Evolutionary conservation across 768 basidiomycete species (phyloP).

Genomic region (Phlebiopsis gigantea): DNA sequence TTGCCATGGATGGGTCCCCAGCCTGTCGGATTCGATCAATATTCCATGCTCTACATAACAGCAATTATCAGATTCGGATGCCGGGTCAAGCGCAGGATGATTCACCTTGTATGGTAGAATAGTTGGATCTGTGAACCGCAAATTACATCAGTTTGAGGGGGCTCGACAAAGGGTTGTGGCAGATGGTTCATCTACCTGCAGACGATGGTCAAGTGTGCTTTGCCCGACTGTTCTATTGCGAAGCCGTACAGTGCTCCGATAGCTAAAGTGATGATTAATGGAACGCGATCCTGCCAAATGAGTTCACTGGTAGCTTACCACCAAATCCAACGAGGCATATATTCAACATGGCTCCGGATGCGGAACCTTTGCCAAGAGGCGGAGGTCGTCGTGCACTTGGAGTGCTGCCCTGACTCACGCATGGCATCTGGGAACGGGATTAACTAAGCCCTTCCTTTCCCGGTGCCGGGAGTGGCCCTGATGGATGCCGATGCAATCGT

Average conservation of each 20-base stretch:
- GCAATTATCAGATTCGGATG: not conserved
- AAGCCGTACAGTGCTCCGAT: slow-evolving; percentile 28
- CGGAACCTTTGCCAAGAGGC: too few species aligned
- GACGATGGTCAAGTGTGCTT: slow-evolving; percentile 25
- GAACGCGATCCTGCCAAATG: not conserved
- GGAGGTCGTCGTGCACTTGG: too few species aligned
- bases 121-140: slow-evolving; percentile 17
- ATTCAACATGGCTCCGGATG: slow-evolving; percentile 6
- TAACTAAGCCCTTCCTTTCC: not conserved
- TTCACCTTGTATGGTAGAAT: slow-evolving; percentile 14
- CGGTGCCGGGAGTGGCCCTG: not conserved
- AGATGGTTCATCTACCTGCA: slow-evolving; percentile 22
- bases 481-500: not conserved
- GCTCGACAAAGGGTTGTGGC: not conserved
- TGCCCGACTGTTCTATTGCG: slow-evolving; percentile 21
- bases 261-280: slow-evolving; percentile 10
- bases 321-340: slow-evolving; percentile 21
- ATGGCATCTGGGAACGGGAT: not conserved
- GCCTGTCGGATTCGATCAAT: slow-evolving; percentile 18
- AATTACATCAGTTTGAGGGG: not conserved
- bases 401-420: not conserved
- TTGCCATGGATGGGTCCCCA: slow-evolving; percentile 18
- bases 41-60: slow-evolving; percentile 18
- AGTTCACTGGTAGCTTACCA: slow-evolving; percentile 10
- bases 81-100: not conserved